A percentile compares a stretch with the other conserved stretches of the same genome.
These are phyloP conservation scores for Pseudozyma pruni DNA, from an alignment of 1,284 basidiomycete species.

Conservation along the genomic window DNA sequence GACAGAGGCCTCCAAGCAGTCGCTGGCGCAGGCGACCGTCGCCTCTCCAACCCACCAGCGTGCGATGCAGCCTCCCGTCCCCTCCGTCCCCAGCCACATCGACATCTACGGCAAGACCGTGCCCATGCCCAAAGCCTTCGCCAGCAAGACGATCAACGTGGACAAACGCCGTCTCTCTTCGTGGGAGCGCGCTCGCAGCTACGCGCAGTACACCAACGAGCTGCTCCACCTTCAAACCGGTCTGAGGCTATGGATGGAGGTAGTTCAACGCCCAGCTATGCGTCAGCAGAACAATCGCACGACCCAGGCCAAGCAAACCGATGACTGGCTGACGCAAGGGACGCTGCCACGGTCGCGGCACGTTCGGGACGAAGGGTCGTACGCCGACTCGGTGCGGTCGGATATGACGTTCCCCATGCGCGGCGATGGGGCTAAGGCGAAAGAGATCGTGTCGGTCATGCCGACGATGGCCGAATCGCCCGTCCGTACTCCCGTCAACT, in stretches of 20 bases:
- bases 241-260: slow-evolving; percentile 54
- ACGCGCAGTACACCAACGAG: slow-evolving; percentile 59
- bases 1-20: slow-evolving; percentile 3
- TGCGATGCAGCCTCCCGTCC: slow-evolving; percentile 1
- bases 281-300: slow-evolving; percentile 36
- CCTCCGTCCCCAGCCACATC: slow-evolving; percentile 21
- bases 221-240: slow-evolving; percentile 47
- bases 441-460: slow-evolving; percentile 51
- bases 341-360: slow-evolving; percentile 31
- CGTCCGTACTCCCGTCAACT: slow-evolving; percentile 21
- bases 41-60: slow-evolving; percentile 24
- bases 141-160: slow-evolving; percentile 39
- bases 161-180: slow-evolving; percentile 50
- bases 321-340: slow-evolving; percentile 18
- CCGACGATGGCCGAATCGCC: slow-evolving; percentile 50
- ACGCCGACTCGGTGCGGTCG: slow-evolving; percentile 56
- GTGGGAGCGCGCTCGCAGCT: slow-evolving; percentile 55
- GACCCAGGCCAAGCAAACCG: slow-evolving; percentile 1
- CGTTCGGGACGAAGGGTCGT: slow-evolving; percentile 43
- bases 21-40: slow-evolving; percentile 16
- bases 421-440: slow-evolving; percentile 60
- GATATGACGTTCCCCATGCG: slow-evolving; percentile 63
- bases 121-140: slow-evolving; percentile 50
- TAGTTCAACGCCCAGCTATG: slow-evolving; percentile 44
- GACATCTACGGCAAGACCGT: slow-evolving; percentile 55